These are phyloP conservation scores for Lactarius sp. DNA, from an alignment of 768 basidiomycete genomes.

Conservation along the genomic window DNA sequence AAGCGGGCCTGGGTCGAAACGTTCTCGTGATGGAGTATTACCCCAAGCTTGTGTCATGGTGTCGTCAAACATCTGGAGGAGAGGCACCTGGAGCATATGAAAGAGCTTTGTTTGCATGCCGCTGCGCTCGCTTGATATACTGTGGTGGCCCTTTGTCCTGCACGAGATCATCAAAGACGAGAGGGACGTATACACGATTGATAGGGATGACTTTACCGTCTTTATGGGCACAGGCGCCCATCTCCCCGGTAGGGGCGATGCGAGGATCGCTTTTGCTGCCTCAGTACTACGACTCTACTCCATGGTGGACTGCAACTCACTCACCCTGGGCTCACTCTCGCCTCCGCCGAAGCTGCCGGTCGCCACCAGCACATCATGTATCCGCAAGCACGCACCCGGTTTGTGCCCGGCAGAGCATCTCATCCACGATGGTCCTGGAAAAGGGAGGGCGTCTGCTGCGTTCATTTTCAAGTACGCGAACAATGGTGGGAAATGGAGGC, in stretches of 20 bases:
- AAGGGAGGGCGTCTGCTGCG: conserved; percentile 84
- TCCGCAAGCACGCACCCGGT: conserved; percentile 85
- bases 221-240: conserved; percentile 38
- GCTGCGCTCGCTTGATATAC: conserved; percentile 60
- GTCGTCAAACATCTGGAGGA: conserved; percentile 56
- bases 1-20: conserved; percentile 44
- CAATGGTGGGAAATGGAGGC: too few relatives aligned
- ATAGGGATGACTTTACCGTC: conserved; percentile 88
- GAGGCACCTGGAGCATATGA: conserved; percentile 58
- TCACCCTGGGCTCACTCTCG: conserved; percentile 67
- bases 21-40: conserved; percentile 64
- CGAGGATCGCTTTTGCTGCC: conserved; percentile 43
- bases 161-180: conserved; percentile 66
- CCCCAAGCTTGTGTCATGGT: conserved; percentile 39
- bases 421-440: conserved; percentile 69
- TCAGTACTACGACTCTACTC: conserved; percentile 87
- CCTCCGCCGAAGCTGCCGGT: conserved; percentile 85
- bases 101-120: conserved; percentile 73
- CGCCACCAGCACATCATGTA: conserved; percentile 97
- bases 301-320: conserved; percentile 98
- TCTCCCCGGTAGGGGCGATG: conserved; percentile 23
- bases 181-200: conserved; percentile 81
- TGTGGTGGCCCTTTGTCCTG: conserved; percentile 99
- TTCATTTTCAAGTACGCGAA: conserved; percentile 69
- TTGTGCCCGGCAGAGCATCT: conserved; percentile 77